These are phyloP conservation scores for Cutaneotrichosporon cavernicola DNA, from an alignment of 1,284 basidiomycete genomes.

Conservation along the genomic window DNA sequence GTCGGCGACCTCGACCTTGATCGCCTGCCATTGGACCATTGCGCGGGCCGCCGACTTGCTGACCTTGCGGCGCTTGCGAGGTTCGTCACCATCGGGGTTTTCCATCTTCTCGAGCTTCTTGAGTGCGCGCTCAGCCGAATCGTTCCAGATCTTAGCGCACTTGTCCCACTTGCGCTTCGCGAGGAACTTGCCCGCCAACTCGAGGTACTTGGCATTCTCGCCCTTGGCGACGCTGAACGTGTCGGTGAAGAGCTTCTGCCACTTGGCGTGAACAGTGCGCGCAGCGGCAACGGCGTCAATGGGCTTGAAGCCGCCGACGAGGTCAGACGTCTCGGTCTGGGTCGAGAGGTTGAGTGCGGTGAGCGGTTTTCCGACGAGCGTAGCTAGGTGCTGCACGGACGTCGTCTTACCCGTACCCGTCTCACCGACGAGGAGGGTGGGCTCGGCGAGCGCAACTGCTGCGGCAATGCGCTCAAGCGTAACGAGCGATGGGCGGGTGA, in stretches of 20 bases:
- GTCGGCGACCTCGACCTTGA: slow-evolving; percentile 68
- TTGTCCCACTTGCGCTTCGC: slow-evolving; percentile 81
- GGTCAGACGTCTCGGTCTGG: slow-evolving; percentile 92
- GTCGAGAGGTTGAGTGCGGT: slow-evolving; percentile 92
- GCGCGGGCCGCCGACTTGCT: slow-evolving; percentile 43
- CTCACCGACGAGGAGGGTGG: slow-evolving; percentile 90
- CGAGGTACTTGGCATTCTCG: slow-evolving; percentile 77
- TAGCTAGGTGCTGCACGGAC: slow-evolving; percentile 81
- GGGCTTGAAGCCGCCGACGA: slow-evolving; percentile 94
- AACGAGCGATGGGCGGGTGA: slow-evolving; percentile 80
- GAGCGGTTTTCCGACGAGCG: slow-evolving; percentile 72
- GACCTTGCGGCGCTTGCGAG: slow-evolving; percentile 75
- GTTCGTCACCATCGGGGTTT: slow-evolving; percentile 48
- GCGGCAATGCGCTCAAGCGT: slow-evolving; percentile 80
- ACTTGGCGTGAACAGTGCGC: slow-evolving; percentile 69
- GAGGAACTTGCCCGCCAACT: slow-evolving; percentile 79
- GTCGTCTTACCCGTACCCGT: slow-evolving; percentile 99
- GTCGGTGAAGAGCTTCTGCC: slow-evolving; percentile 76
- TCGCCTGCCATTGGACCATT: slow-evolving; percentile 66
- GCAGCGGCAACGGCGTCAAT: slow-evolving; percentile 81
- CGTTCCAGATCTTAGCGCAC: slow-evolving; percentile 72
- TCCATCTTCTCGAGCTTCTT: slow-evolving; percentile 52
- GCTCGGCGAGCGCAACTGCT: slow-evolving; percentile 72
- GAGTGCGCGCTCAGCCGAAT: slow-evolving; percentile 52
- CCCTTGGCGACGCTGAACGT: slow-evolving; percentile 84